Conservation (phyloP, 768 basidiomycete genomes). For the Phallus indusiatus region DNA sequence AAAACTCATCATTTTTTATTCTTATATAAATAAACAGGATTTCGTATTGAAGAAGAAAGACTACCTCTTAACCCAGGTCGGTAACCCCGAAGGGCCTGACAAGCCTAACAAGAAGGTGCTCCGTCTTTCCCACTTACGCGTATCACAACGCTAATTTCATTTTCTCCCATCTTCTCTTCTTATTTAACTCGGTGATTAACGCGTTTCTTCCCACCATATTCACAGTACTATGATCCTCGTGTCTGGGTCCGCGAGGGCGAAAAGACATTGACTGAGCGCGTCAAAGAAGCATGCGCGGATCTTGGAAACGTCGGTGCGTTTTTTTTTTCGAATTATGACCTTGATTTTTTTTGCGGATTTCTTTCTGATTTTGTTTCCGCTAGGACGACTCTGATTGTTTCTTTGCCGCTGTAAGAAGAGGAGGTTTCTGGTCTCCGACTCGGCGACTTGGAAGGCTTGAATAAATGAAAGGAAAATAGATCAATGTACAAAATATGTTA, state of each 20-base stretch:
- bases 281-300: constrained; percentile 90
- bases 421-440: no score
- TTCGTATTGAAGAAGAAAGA: constrained; percentile 79
- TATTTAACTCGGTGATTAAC: constrained; percentile 5
- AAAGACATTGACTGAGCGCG: constrained; percentile 79
- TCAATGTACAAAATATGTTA: no score
- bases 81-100: constrained; percentile 93
- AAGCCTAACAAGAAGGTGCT: constrained; percentile 98
- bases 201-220: neutral
- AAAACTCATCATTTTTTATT: no score
- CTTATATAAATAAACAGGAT: no score
- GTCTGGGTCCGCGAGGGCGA: constrained; percentile 99
- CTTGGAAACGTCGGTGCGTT: constrained; percentile 59
- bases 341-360: neutral
- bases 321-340: neutral
- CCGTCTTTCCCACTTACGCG: neutral
- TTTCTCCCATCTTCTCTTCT: neutral
- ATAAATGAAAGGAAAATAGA: no score
- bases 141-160: neutral
- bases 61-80: constrained; percentile 85
- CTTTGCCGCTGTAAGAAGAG: no score
- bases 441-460: no score
- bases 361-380: neutral
- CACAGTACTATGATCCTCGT: constrained; percentile 85
- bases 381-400: neutral